phyloP scores from a whole-genome alignment of 345 rosid species.

The Bruguiera parviflora region DNA sequence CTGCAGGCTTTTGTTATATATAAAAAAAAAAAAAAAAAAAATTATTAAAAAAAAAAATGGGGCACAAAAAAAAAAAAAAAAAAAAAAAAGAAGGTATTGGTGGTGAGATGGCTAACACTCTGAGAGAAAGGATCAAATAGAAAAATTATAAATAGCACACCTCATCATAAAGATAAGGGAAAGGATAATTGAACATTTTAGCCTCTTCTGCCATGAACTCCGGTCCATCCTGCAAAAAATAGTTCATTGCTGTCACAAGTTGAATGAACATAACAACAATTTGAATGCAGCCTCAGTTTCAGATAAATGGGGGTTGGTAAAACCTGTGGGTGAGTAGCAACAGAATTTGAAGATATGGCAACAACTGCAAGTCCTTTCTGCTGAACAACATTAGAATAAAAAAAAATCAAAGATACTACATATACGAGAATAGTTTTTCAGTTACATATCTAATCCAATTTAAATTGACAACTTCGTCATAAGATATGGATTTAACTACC shows the following conservation, averaged over 20 bases:
- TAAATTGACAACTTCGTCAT: conserved; percentile 11
- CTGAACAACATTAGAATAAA: conserved; percentile 12
- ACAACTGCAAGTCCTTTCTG: conserved; percentile 92
- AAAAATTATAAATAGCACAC: conserved; percentile 25
- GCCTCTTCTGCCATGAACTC: conserved; percentile 91
- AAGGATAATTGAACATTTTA: conserved; percentile 55
- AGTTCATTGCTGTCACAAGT: conserved; percentile 7
- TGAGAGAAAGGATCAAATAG: not conserved
- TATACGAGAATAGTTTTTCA: not conserved
- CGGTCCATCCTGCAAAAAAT: conserved; percentile 78
- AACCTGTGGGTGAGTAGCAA: conserved; percentile 86
- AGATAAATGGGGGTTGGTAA: conserved; percentile 30
- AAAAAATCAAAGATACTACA: not conserved
- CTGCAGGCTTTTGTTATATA: not conserved
- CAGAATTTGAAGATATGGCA: conserved; percentile 87
- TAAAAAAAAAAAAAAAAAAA: not conserved
- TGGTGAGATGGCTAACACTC: not conserved
- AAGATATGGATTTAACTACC: conserved; percentile 39
- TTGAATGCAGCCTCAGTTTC: conserved; percentile 25
- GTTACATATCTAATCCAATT: not conserved
- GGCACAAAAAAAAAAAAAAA: too few relatives aligned
- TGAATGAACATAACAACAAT: conserved; percentile 24
- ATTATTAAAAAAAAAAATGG: too few relatives aligned
- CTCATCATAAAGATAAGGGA: conserved; percentile 86
- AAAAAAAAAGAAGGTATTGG: not conserved